Evolutionary conservation across 805 yeast species (phyloP).

Genomic region (Komagataella pastoris): DNA sequence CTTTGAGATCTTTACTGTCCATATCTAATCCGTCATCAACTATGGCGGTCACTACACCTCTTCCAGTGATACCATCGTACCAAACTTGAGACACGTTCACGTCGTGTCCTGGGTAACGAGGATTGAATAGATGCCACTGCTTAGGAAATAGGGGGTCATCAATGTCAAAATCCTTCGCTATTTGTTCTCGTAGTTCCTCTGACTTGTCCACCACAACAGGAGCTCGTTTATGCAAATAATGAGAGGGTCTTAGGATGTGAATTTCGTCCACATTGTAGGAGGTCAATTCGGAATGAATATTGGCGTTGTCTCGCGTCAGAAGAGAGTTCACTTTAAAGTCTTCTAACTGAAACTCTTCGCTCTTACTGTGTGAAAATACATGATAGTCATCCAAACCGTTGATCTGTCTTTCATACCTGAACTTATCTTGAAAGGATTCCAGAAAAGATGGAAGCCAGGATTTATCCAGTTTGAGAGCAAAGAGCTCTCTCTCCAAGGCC

Average conservation of each 20-base stretch:
- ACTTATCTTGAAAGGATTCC: background rate
- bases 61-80: constrained; percentile 71
- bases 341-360: background rate
- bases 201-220: constrained; percentile 51
- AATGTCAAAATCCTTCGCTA: constrained; percentile 42
- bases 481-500: background rate
- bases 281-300: constrained; percentile 14
- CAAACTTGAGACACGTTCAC: constrained; percentile 80
- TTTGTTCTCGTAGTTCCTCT: constrained; percentile 28
- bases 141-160: constrained; percentile 69
- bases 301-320: constrained; percentile 12
- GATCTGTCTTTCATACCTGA: constrained; percentile 46
- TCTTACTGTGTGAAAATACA: constrained; percentile 46
- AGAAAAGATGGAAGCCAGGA: background rate
- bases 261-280: constrained; percentile 28
- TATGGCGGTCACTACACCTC: constrained; percentile 72
- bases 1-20: constrained; percentile 58
- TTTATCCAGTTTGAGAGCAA: background rate
- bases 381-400: constrained; percentile 48
- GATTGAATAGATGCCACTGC: constrained; percentile 91
- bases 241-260: constrained; percentile 40
- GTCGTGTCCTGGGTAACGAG: constrained; percentile 64
- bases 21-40: constrained; percentile 92
- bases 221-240: constrained; percentile 33
- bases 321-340: constrained; percentile 10